Conservation (phyloP, 768 basidiomycete species). For the Russula earlei region DNA sequence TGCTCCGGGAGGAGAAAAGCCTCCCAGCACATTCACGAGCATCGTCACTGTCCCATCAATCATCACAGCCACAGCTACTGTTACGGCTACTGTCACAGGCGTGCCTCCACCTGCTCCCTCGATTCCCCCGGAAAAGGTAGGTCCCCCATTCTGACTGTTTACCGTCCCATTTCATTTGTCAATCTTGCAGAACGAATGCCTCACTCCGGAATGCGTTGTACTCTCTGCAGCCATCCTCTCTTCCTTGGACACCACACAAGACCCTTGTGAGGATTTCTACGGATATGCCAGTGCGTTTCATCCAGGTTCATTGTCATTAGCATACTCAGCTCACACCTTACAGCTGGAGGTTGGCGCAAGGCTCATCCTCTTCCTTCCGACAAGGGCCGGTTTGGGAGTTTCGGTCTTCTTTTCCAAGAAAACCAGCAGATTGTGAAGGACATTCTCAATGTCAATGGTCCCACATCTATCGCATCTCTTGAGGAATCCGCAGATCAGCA, state of each 20-base stretch:
- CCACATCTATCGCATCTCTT: slow-evolving; percentile 21
- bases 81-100: slow-evolving; percentile 28
- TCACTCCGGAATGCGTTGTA: slow-evolving; percentile 70
- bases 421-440: slow-evolving; percentile 72
- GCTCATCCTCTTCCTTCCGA: slow-evolving; percentile 81
- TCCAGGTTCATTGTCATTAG: not conserved
- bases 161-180: not conserved
- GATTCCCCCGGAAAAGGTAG: slow-evolving; percentile 37
- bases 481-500: slow-evolving; percentile 38
- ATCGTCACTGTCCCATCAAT: slow-evolving; percentile 30
- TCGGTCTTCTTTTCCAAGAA: slow-evolving; percentile 59
- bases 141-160: not conserved
- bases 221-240: slow-evolving; percentile 77
- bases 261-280: slow-evolving; percentile 96
- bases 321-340: not conserved
- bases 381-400: slow-evolving; percentile 63
- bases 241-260: slow-evolving; percentile 67
- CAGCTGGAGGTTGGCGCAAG: slow-evolving; percentile 85
- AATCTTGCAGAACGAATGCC: slow-evolving; percentile 48
- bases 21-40: slow-evolving; percentile 35
- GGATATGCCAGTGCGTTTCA: slow-evolving; percentile 73
- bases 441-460: slow-evolving; percentile 45
- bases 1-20: slow-evolving; percentile 30
- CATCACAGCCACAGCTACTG: slow-evolving; percentile 30
- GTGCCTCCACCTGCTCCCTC: slow-evolving; percentile 31